phyloP scores from a whole-genome alignment of 306 rosid genomes.

The Vigna angularis region DNA sequence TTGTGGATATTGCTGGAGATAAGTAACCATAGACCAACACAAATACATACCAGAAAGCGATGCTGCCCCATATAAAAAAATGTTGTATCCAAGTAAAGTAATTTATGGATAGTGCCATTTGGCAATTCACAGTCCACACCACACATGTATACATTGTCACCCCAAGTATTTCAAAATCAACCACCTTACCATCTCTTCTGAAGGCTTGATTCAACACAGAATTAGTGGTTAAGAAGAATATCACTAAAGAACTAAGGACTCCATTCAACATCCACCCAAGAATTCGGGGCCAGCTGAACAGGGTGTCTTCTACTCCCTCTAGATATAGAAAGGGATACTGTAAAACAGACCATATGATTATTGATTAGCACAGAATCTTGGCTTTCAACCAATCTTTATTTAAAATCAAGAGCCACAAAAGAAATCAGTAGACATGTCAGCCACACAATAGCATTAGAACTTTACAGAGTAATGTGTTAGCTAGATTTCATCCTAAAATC shows the following conservation, averaged over 20 bases:
- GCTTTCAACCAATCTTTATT: conserved; percentile 17
- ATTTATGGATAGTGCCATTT: conserved; percentile 86
- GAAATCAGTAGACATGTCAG: not conserved
- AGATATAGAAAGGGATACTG: conserved; percentile 75
- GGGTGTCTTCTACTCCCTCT: conserved; percentile 79
- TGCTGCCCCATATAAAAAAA: conserved; percentile 89
- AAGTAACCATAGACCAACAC: conserved; percentile 68
- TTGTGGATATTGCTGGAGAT: conserved; percentile 65
- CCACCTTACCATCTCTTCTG: conserved; percentile 70
- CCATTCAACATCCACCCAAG: conserved; percentile 88
- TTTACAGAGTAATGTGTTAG: not conserved
- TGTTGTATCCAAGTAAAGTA: conserved; percentile 98
- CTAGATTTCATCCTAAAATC: too few species aligned
- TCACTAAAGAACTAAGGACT: conserved; percentile 67
- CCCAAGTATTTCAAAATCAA: conserved; percentile 72
- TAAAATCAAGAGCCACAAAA: not conserved
- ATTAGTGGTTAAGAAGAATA: conserved; percentile 75
- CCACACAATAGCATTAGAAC: conserved; percentile 9
- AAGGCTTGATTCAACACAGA: conserved; percentile 65
- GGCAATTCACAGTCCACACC: conserved; percentile 90
- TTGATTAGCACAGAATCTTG: conserved; percentile 21
- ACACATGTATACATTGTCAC: conserved; percentile 79
- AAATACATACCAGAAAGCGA: conserved; percentile 76
- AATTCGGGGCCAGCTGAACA: conserved; percentile 86
- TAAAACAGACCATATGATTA: conserved; percentile 28